Base-by-base conservation (phyloP, 1,284 basidiomycete species). In the Boletus semigastroideus region DNA sequence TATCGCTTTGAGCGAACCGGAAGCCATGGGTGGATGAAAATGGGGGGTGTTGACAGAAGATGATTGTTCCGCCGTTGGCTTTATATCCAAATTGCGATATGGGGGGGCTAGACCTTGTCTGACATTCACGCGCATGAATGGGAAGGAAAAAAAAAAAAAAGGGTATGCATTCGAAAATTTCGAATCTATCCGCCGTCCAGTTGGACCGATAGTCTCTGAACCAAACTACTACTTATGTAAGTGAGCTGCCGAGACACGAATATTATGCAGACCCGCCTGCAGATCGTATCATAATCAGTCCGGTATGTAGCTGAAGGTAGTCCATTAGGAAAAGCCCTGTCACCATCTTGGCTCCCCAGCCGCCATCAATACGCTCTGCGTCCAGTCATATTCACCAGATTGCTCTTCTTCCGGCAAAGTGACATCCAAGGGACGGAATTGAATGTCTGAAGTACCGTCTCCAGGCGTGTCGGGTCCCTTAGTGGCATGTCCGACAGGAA, bases 1-100 rank as follows among this genome's bases (percentile, higher is more conserved):
- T 20, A 92, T 80, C 62, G 84, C 84, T 70, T 83, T 78, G 49
- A 75, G 66, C 9, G 75, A 62, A 57, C 72, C 69, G 38, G 76
- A 74, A 54, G 78, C 51, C 75, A 73, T 65, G 61, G 40, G 34
- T 25, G 42, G 38, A 7, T 33, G 31, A 41, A 33, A 22, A 42
- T 27, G 12, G 41, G n/a, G 28, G 37, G 37, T 33, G 30, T 33
- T 37, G 34, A 42, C 10, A 27, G 14, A 17, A 45, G 13, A 43
- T 20, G 42, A n/a, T n/a, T 31, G 22, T 36, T 20, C 17, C 9
- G 27, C 28, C 27, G 38, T 19, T 27, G 34, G 37, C 27, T 33
- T 57, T 39, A 51, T 56, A 54, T 57, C 31, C 13, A 19, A 11
- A 33, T 22, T 5, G 8, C 25, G 33, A 31, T 13, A 41, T 11